phyloP scores from a whole-genome alignment of 225 moss, liverwort and hornwort species.

The Sphagnum contortum region DNA sequence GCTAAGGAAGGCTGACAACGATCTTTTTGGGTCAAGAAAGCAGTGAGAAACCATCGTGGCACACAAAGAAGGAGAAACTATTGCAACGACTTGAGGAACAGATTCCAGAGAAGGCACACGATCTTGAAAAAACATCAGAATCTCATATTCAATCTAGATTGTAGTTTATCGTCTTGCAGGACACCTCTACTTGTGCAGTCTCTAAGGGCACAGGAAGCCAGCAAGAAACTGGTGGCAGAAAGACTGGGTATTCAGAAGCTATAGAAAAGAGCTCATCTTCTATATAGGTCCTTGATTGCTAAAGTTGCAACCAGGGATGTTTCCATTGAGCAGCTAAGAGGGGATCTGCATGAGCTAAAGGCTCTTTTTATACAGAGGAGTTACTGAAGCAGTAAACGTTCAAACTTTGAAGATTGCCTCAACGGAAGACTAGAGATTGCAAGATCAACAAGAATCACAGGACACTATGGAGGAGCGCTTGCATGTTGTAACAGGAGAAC shows the following conservation, averaged over 20 bases:
- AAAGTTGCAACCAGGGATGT: conserved; percentile 31
- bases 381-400: conserved; percentile 6
- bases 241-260: conserved; percentile 33
- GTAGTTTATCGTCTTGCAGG: conserved; percentile 32
- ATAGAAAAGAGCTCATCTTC: conserved; percentile 23
- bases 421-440: conserved; percentile 14
- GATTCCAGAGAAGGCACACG: conserved; percentile 19
- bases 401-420: conserved; percentile 19
- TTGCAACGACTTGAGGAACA: no score
- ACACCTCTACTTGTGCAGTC: conserved; percentile 31
- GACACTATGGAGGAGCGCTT: conserved; percentile 12
- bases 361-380: background rate
- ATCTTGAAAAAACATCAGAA: conserved; percentile 34
- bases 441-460: conserved; percentile 15
- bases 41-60: no score
- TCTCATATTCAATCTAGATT: conserved; percentile 30
- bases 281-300: conserved; percentile 24
- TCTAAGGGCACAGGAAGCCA: conserved; percentile 18
- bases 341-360: conserved; percentile 25
- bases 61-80: no score
- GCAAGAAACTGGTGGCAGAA: conserved; percentile 23
- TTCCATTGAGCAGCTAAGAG: conserved; percentile 27
- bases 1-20: conserved; percentile 15
- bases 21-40: no score
- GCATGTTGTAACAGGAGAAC: conserved; percentile 15